Evolutionary conservation across 495 filamentous ascomycete species (phyloP).

Genomic region (Cryomyces minteri): DNA sequence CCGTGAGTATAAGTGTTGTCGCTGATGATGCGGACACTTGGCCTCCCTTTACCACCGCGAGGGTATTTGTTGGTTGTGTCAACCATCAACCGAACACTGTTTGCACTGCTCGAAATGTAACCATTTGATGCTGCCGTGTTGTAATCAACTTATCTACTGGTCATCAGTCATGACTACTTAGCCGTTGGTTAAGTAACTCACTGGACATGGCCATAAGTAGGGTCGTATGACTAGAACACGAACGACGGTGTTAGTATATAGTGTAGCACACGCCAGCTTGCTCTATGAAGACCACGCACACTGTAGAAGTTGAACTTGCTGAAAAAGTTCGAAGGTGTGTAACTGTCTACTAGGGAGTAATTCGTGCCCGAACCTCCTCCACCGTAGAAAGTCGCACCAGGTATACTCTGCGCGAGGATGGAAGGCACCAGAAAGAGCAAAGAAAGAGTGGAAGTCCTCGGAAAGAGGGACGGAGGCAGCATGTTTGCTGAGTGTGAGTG

Average conservation of each 20-base stretch:
- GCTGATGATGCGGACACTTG: constrained; percentile 15
- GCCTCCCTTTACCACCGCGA: constrained; percentile 10
- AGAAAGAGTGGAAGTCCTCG: constrained; percentile 2
- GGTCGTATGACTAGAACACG: constrained; percentile 8
- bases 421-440: constrained; percentile 1
- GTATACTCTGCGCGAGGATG: background rate
- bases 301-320: constrained; percentile 18
- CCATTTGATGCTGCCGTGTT: constrained; percentile 6
- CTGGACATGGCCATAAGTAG: constrained; percentile 17
- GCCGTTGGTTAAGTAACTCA: constrained; percentile 3
- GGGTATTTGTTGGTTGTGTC: constrained; percentile 13
- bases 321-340: constrained; percentile 11
- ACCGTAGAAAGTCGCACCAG: no score
- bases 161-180: background rate
- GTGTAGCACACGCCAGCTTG: background rate
- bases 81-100: constrained; percentile 12
- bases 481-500: background rate
- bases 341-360: constrained; percentile 10
- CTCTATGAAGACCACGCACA: background rate
- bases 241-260: background rate
- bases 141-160: constrained; percentile 5
- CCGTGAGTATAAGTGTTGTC: constrained; percentile 16
- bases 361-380: no score
- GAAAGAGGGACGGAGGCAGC: constrained; percentile 6
- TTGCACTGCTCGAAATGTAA: constrained; percentile 10